Percentiles rank a stretch among this genome's conserved stretches.
phyloP scores from a whole-genome alignment of 257 asterid species.

The Handroanthus guayacan region DNA sequence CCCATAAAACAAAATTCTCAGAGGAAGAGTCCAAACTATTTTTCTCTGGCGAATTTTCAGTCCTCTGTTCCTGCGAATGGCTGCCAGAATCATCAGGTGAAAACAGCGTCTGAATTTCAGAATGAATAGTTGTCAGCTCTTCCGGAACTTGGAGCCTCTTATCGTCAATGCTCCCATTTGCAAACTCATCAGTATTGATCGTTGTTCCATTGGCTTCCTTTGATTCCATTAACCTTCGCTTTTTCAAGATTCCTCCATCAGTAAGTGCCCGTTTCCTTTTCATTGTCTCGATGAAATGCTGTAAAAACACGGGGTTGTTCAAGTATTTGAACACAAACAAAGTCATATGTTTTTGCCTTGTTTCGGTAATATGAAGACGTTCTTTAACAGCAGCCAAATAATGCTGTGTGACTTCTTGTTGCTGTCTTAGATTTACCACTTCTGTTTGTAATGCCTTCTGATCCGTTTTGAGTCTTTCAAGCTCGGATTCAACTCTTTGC shows the following conservation, averaged over 20 bases:
- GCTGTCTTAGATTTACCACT: conserved; percentile 60
- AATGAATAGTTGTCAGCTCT: conserved; percentile 46
- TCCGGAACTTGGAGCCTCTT: conserved; percentile 42
- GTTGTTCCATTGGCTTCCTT: conserved; percentile 31
- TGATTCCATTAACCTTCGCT: conserved; percentile 31
- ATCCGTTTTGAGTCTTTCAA: conserved; percentile 59
- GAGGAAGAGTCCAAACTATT: conserved; percentile 41
- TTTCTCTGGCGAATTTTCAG: conserved; percentile 33
- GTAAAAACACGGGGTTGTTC: conserved; percentile 55
- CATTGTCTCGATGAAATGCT: conserved; percentile 46
- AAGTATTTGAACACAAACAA: conserved; percentile 57
- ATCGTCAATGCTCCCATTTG: conserved; percentile 17
- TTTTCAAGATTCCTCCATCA: conserved; percentile 41
- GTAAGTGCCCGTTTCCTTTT: conserved; percentile 36
- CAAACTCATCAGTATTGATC: conserved; percentile 25
- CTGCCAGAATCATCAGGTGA: conserved; percentile 55
- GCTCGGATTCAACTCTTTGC: conserved; percentile 47
- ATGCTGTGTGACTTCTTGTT: conserved; percentile 57
- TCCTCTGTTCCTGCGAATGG: conserved; percentile 41
- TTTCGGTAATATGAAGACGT: conserved; percentile 55
- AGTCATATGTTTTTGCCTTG: conserved; percentile 57
- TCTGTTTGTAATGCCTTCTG: conserved; percentile 52
- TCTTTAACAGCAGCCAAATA: conserved; percentile 52
- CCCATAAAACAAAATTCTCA: conserved; percentile 86
- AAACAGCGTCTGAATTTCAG: conserved; percentile 54